A percentile compares a stretch with the other conserved stretches of the same genome.
Evolutionary conservation across 2,329 filamentous ascomycete genomes (phyloP).

Genomic region (Endoconidiophora laricicola): DNA sequence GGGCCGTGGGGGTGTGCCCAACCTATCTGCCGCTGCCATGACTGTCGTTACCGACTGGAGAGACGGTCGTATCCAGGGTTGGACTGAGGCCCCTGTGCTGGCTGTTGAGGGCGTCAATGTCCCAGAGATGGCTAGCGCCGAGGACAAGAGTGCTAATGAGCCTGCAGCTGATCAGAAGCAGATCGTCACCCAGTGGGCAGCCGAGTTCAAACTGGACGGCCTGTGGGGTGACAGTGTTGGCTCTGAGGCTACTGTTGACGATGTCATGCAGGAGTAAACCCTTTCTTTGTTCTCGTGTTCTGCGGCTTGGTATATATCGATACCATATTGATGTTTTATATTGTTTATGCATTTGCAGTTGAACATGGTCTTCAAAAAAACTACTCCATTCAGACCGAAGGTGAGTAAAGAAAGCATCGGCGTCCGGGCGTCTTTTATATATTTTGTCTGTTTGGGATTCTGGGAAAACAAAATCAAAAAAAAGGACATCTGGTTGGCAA

Average conservation of each 20-base stretch:
- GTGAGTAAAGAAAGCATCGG: constrained; percentile 15
- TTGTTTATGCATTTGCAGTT: too few species aligned
- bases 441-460: constrained; percentile 14
- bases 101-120: constrained; percentile 28
- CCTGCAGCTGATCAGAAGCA: constrained; percentile 54
- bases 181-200: constrained; percentile 83
- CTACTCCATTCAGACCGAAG: too few species aligned
- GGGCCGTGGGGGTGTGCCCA: constrained; percentile 78
- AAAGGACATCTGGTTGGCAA: constrained; percentile 1
- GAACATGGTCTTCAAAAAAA: too few species aligned
- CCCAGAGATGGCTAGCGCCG: constrained; percentile 17
- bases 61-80: constrained; percentile 85
- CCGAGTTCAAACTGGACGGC: constrained; percentile 88
- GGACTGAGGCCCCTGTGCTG: constrained; percentile 61
- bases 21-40: constrained; percentile 73
- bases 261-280: constrained; percentile 36
- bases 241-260: constrained; percentile 19
- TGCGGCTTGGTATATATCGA: constrained; percentile 6
- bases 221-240: constrained; percentile 47
- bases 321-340: too few species aligned
- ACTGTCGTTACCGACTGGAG: constrained; percentile 93
- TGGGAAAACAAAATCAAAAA: constrained; percentile 11
- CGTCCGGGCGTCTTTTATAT: constrained; percentile 13
- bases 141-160: constrained; percentile 25
- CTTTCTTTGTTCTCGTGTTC: neutral